Conservation (phyloP, 306 rosid genomes). For the Casuarina glauca region DNA sequence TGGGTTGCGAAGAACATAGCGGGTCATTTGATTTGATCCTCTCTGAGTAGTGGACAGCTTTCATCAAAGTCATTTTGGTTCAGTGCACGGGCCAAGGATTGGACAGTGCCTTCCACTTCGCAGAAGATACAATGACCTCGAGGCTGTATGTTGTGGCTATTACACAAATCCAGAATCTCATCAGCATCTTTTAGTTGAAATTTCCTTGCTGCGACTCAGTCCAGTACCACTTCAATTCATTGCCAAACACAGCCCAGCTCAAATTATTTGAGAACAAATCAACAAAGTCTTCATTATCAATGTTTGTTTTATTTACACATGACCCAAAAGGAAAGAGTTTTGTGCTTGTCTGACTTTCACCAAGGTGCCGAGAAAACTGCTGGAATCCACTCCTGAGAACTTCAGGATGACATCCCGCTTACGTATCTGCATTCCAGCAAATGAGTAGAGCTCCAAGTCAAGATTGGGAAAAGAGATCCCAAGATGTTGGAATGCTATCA, state of each 20-base stretch:
- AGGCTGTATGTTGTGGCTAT: slow-evolving; percentile 56
- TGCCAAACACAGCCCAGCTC: slow-evolving; percentile 96
- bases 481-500: not conserved
- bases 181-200: slow-evolving; percentile 83
- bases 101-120: slow-evolving; percentile 77
- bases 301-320: slow-evolving; percentile 71
- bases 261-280: slow-evolving; percentile 69
- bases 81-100: slow-evolving; percentile 65
- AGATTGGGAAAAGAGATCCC: not conserved
- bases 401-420: slow-evolving; percentile 75
- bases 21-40: too few relatives aligned
- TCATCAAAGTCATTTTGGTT: slow-evolving; percentile 57
- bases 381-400: slow-evolving; percentile 58
- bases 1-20: too few relatives aligned
- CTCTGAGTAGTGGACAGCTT: slow-evolving; percentile 48
- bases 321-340: slow-evolving; percentile 83
- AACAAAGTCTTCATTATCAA: slow-evolving; percentile 88
- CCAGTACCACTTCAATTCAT: slow-evolving; percentile 96
- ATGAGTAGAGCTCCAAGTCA: slow-evolving; percentile 16
- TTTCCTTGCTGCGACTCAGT: slow-evolving; percentile 83
- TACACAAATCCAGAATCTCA: slow-evolving; percentile 65
- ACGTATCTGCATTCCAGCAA: slow-evolving; percentile 59
- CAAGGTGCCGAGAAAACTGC: slow-evolving; percentile 36
- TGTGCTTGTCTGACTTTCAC: slow-evolving; percentile 64
- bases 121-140: slow-evolving; percentile 96